Evolutionary conservation across 306 rosid species (phyloP), one percentile per base, ranked within the genome.

Genomic region (Alnus glutinosa): DNA sequence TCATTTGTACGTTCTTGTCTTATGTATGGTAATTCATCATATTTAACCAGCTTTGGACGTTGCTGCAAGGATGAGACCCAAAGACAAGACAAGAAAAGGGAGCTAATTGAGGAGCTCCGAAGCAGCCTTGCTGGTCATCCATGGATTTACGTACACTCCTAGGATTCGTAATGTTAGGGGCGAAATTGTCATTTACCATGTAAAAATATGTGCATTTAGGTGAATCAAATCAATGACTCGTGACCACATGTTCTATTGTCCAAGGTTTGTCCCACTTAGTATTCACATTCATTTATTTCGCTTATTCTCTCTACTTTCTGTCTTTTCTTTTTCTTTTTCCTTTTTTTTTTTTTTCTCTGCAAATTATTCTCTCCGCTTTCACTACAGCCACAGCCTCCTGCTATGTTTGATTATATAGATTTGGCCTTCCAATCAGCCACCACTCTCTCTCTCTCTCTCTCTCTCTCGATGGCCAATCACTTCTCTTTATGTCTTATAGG

Each of bases 391-490:
- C 78, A 75, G 58, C 55, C 46, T 75, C 62, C 59, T 44, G 19
- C 36, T 58, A 14, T 70, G 59, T 77, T 55, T 19, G 80, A 15
- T 39, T 69, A 75, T 30, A 55, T 11, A 58, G 79, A 48, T 75
- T 78, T 4, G 80, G 54, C 71, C 52, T 39, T 71, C 23, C 75
- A 61, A 11, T 67, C 78, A 48, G 75, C 55, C 46, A 73, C 74
- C 80, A 57, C 68, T 28, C 63, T 81, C 73, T 67, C 79, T 59
- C 74, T 52, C 57, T 32, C 61, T 62, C 70, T 48, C 11, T 67
- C 54, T 58, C 70, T 59, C 23, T 49, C 62, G 77, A 91, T 92
- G 98, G 91, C 87, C 50, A 81, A 79, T 74, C 75, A 82, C 61
- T 74, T 49, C 62, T 47, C 58, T 69, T 48, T 63, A 47, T 80